Evolutionary conservation across 768 basidiomycete genomes (phyloP).

Genomic region (Termitomyces sp.): DNA sequence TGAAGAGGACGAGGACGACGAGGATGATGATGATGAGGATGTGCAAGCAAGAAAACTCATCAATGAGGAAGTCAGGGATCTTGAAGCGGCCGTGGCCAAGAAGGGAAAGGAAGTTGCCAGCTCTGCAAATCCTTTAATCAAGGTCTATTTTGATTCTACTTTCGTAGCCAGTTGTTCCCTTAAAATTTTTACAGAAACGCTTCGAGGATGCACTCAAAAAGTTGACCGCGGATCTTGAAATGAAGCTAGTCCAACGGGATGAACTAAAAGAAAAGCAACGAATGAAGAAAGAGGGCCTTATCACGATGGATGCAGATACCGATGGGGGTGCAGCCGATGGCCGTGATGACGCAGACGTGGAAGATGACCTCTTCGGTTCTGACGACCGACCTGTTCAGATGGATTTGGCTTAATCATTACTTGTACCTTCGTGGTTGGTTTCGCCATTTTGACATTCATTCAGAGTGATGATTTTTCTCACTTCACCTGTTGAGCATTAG

Average conservation of each 20-base stretch:
- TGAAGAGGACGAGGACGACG: conserved; percentile 69
- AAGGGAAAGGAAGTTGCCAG: conserved; percentile 80
- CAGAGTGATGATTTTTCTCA: too few relatives aligned
- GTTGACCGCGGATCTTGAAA: conserved; percentile 78
- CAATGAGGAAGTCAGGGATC: conserved; percentile 84
- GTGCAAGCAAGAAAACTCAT: conserved; percentile 73
- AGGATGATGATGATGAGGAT: conserved; percentile 81
- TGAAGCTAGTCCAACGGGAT: conserved; percentile 76
- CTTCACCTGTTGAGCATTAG: too few relatives aligned
- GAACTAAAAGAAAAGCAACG: conserved; percentile 74
- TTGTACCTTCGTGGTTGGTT: not conserved
- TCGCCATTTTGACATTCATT: too few relatives aligned
- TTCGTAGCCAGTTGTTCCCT: not conserved
- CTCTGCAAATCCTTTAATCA: conserved; percentile 83
- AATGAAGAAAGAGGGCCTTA: conserved; percentile 63
- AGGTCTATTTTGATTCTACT: conserved; percentile 35
- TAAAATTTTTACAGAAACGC: conserved; percentile 54
- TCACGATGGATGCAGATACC: conserved; percentile 30
- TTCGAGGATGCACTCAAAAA: conserved; percentile 93
- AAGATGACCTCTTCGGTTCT: conserved; percentile 43
- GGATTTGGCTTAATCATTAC: conserved; percentile 25
- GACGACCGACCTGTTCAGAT: conserved; percentile 33
- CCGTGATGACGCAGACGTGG: conserved; percentile 21
- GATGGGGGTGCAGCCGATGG: conserved; percentile 31
- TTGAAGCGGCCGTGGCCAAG: conserved; percentile 84